These are phyloP conservation scores for Aspergillus funiculosus DNA, from an alignment of 495 filamentous ascomycete species.

Conservation along the genomic window DNA sequence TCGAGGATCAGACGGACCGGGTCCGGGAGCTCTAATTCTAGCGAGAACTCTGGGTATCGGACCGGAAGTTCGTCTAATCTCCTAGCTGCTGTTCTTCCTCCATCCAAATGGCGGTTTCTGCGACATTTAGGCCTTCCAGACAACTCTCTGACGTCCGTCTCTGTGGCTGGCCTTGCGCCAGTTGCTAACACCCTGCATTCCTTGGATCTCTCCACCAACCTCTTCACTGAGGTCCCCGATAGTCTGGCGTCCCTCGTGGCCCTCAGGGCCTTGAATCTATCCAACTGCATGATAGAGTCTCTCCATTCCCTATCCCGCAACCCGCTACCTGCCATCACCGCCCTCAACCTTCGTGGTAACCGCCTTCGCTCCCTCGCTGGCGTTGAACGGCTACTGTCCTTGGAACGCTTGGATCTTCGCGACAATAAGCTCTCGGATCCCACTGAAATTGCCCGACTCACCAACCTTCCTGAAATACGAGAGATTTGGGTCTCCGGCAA, in stretches of 20 bases:
- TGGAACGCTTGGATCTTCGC: slow-evolving; percentile 85
- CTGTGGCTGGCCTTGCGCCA: slow-evolving; percentile 66
- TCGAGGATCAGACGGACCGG: slow-evolving; percentile 76
- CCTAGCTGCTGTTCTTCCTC: slow-evolving; percentile 57
- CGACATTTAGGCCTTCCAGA: slow-evolving; percentile 87
- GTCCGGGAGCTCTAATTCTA: slow-evolving; percentile 89
- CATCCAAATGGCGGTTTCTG: slow-evolving; percentile 90
- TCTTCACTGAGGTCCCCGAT: slow-evolving; percentile 87
- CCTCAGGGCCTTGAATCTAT: slow-evolving; percentile 83
- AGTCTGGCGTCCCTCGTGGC: slow-evolving; percentile 74
- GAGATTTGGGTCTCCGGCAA: slow-evolving; percentile 90
- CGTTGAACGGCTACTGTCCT: slow-evolving; percentile 77
- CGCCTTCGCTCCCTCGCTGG: slow-evolving; percentile 83
- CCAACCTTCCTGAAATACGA: slow-evolving; percentile 80
- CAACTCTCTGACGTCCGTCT: slow-evolving; percentile 76
- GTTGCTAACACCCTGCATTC: slow-evolving; percentile 82
- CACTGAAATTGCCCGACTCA: slow-evolving; percentile 82
- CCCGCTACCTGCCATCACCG: slow-evolving; percentile 87
- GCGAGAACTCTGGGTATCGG: slow-evolving; percentile 62
- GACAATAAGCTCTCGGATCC: slow-evolving; percentile 91
- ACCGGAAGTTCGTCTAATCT: slow-evolving; percentile 71
- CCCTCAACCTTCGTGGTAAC: slow-evolving; percentile 86
- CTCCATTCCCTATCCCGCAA: slow-evolving; percentile 80
- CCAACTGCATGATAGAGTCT: slow-evolving; percentile 95
- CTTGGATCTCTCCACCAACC: slow-evolving; percentile 84